Evolutionary conservation across 208 protist species (phyloP).

Genomic region (Polymyxa betae): DNA sequence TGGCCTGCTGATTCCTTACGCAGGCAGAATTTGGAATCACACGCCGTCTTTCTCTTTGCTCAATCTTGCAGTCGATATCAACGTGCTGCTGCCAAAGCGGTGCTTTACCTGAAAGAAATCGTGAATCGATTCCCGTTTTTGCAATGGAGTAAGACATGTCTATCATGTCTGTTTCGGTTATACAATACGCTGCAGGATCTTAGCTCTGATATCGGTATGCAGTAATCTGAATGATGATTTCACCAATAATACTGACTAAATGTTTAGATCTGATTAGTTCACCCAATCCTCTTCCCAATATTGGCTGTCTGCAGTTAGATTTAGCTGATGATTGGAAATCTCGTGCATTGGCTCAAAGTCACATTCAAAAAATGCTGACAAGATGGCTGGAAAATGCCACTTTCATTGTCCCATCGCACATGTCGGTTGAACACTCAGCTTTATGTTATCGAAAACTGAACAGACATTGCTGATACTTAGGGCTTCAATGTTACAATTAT

Average conservation of each 20-base stretch:
- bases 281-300: not conserved
- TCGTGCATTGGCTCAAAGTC: not conserved
- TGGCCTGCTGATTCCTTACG: not conserved
- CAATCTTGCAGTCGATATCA: conserved; percentile 9
- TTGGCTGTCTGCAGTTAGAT: not conserved
- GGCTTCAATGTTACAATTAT: not conserved
- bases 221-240: not conserved
- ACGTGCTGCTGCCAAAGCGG: not conserved
- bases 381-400: conserved; percentile 40
- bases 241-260: not conserved
- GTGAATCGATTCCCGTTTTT: conserved; percentile 36
- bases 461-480: not conserved
- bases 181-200: not conserved
- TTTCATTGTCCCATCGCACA: conserved; percentile 19
- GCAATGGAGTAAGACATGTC: conserved; percentile 7
- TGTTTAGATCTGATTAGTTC: conserved; percentile 16
- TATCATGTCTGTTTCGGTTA: not conserved
- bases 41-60: conserved; percentile 38
- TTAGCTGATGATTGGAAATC: conserved; percentile 17
- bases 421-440: not conserved
- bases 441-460: not conserved
- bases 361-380: not conserved
- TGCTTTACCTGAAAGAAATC: not conserved
- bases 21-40: conserved; percentile 23
- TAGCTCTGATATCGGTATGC: not conserved